phyloP scores from a whole-genome alignment of 1,284 basidiomycete species.

The Ustilago tritici region DNA sequence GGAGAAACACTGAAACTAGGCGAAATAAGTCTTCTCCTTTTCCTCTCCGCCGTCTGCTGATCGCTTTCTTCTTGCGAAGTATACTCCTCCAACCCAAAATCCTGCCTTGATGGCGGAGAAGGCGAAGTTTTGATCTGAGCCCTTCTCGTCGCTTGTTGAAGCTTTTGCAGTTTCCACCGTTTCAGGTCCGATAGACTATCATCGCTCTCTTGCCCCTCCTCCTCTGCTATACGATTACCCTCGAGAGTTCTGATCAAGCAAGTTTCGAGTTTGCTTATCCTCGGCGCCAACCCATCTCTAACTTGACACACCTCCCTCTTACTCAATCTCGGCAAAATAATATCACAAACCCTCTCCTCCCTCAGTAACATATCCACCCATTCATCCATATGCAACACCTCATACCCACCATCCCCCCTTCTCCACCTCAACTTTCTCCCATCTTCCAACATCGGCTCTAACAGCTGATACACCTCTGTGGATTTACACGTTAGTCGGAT shows the following conservation, averaged over 20 bases:
- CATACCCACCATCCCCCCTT: slow-evolving; percentile 74
- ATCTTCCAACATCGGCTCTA: slow-evolving; percentile 94
- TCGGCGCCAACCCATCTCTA: slow-evolving; percentile 80
- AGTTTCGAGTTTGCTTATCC: slow-evolving; percentile 79
- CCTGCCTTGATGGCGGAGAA: not conserved
- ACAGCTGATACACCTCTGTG: slow-evolving; percentile 88
- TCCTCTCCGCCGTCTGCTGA: slow-evolving; percentile 60
- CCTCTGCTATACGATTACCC: not conserved
- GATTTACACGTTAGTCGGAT: slow-evolving; percentile 92
- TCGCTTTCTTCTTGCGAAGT: slow-evolving; percentile 71
- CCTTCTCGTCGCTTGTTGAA: slow-evolving; percentile 7
- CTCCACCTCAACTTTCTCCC: slow-evolving; percentile 88
- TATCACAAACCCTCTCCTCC: slow-evolving; percentile 94
- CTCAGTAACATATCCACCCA: slow-evolving; percentile 86
- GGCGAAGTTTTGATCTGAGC: not conserved
- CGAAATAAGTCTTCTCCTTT: slow-evolving; percentile 21
- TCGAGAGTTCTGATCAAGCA: slow-evolving; percentile 74
- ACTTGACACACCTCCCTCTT: slow-evolving; percentile 90
- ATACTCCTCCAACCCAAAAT: slow-evolving; percentile 29
- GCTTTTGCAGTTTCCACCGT: slow-evolving; percentile 36
- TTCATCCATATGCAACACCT: slow-evolving; percentile 89
- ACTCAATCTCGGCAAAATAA: slow-evolving; percentile 89
- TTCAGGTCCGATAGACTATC: slow-evolving; percentile 24
- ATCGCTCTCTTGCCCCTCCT: slow-evolving; percentile 16
- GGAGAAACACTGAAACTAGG: slow-evolving; percentile 34